phyloP scores from a whole-genome alignment of 768 basidiomycete species.

The Clavaria fumosa region DNA sequence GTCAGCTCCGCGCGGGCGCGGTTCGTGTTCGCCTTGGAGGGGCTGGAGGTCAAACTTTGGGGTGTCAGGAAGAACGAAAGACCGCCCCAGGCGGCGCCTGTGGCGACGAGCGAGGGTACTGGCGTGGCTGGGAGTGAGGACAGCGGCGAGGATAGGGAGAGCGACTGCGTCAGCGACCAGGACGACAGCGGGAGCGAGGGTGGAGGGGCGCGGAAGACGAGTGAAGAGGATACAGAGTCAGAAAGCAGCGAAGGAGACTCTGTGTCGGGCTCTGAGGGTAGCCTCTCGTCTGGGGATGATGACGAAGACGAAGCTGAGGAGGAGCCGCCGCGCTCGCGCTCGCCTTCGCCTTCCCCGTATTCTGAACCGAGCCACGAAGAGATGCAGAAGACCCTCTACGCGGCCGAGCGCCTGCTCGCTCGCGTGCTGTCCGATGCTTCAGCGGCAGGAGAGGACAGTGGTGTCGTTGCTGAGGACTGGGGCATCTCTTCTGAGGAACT shows the following conservation, averaged over 20 bases:
- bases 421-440: conserved; percentile 21
- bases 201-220: conserved; percentile 2
- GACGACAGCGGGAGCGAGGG: conserved; percentile 7
- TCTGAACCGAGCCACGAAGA: conserved; percentile 12
- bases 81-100: too few relatives aligned
- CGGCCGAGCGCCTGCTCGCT: conserved; percentile 21
- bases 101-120: too few relatives aligned
- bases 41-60: neutral
- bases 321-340: neutral
- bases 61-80: conserved; percentile 1
- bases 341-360: neutral
- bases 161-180: conserved; percentile 10
- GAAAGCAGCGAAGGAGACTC: conserved; percentile 5
- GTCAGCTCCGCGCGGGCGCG: neutral
- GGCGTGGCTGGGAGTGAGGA: neutral
- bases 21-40: neutral
- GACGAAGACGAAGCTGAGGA: neutral
- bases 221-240: conserved; percentile 7
- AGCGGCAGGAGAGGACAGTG: conserved; percentile 13
- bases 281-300: conserved; percentile 4
- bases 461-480: conserved; percentile 17
- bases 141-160: conserved; percentile 6
- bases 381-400: conserved; percentile 16
- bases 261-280: neutral
- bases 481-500: conserved; percentile 19